Evolutionary conservation across 192 early-diverging fungal species (phyloP), one percentile per base, ranked within the genome.

Genomic region (Coemansia sp.): DNA sequence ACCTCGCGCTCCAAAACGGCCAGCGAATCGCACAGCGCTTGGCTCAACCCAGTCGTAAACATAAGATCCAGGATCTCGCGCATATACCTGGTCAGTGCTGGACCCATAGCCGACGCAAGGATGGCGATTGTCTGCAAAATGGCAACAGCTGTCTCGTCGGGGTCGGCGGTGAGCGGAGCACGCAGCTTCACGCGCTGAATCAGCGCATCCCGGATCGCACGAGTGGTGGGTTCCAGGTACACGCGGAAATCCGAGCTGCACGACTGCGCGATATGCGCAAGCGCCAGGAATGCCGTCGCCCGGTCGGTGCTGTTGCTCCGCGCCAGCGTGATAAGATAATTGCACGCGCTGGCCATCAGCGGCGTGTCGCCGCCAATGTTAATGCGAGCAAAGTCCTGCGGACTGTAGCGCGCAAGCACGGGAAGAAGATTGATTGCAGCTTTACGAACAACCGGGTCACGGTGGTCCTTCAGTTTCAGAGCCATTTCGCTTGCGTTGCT

Each of bases 91-190:
- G 91, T 94, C 52, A 97, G 78, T 6, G 91, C 93, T 41, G 91
- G 93, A n/a, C 95, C 92, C 59, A 98, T 91, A 18, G 96, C 94
- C 10, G 84, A 83, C 1, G 94, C 95, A 46, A 99, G 83, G 87
- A 91, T 93, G 32, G 90, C 91, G 48, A 98, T 90, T 62, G 95
- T 95, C 69, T 89, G 85, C 62, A 95, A 93, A 18, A 92, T 85
- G 18, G 89, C 83, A 3, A 75, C 81, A 42, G 90, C 86, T 0
- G 82, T 84, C 48, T 87, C 87, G 52, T 87, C 87, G 6, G 82
- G 72, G 39, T 75, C 51, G 3, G 69, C 21, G 2, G 40, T 32
- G 1, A 54, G 32, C 22, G 26, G 19, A 6, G 36, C 76, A 63
- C 88, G 85, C 51, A 82, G 76, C 66, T 82, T 69, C 51, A 74